phyloP scores from a whole-genome alignment of 257 asterid species.

The Salvia miltiorrhiza region DNA sequence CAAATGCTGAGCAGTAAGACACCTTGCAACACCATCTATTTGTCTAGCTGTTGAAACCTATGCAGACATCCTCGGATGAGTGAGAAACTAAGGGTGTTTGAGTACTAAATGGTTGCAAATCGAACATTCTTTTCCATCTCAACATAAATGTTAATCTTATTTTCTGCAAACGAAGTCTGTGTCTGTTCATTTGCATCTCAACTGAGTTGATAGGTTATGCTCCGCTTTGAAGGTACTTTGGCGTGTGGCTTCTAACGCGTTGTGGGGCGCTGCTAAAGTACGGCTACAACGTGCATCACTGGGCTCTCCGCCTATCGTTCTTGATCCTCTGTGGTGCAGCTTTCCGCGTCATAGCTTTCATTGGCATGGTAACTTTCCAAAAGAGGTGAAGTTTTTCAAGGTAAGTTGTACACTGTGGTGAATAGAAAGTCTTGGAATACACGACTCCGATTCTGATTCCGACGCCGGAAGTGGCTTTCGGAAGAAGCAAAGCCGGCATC shows the following conservation, averaged over 20 bases:
- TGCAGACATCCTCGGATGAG: not conserved
- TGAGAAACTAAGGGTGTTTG: not conserved
- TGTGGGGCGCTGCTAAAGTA: conserved; percentile 63
- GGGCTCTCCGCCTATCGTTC: conserved; percentile 55
- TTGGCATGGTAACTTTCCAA: conserved; percentile 70
- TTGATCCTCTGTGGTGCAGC: conserved; percentile 56
- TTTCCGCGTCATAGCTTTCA: conserved; percentile 64
- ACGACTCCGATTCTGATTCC: not conserved
- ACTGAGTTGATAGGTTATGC: not conserved
- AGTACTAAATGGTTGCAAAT: not conserved
- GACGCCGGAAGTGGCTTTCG: too few species aligned
- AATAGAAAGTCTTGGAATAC: not conserved
- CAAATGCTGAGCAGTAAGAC: conserved; percentile 72
- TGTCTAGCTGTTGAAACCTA: not conserved
- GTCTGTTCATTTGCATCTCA: not conserved
- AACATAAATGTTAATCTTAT: not conserved
- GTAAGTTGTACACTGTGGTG: not conserved
- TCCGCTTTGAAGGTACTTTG: conserved; percentile 55
- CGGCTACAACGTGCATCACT: conserved; percentile 60
- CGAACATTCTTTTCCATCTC: not conserved
- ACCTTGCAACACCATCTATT: not conserved
- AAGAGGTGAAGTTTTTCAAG: conserved; percentile 46
- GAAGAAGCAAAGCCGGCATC: not conserved
- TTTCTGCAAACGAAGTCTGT: not conserved
- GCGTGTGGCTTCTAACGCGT: conserved; percentile 92